Evolutionary conservation across 768 basidiomycete genomes (phyloP), one percentile per base, ranked within the genome.

Genomic region (Psilocybe cyanescens): DNA sequence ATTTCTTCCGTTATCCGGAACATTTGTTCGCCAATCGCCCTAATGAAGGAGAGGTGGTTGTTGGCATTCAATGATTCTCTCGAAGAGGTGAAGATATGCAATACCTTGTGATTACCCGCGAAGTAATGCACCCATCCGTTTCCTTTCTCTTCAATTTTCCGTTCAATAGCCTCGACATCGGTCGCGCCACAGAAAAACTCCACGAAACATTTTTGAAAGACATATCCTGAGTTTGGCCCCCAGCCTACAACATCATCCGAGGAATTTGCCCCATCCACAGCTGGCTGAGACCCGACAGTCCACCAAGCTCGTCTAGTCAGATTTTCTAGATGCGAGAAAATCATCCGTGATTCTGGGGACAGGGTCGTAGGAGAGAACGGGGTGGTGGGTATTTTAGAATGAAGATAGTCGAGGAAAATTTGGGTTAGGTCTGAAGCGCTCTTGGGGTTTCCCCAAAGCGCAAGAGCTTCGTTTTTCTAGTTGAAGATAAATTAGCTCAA

Each of bases 271-370:
- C 90, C 92, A 69, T 99, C 91, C 4, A 98, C 88, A 0, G 95
- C 92, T 19, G 97, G 97, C 71, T 99, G 97, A 9, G 95, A 97
- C 1, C 94, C 94, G 17, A 99, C 91, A 4, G 97, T 98, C 96
- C 97, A 99, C 88, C 94, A 91, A 28, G 92, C 90, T 59, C 81
- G 79, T 47, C 81, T 77, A 31, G 93, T 98, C 57, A 99, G 81
- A 47, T 79, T 80, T 67, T 92, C 84, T 29, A 99, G 83, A 60
- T 93, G 83, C 1, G 85, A 79, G 31, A 97, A 80, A 57, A 99
- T 98, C 54, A 86, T 83, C 33, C 79, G 73, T 0, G 97, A 95
- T 76, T 99, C 97, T 1, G 83, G 76, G 17, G 88, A 91, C 6
- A 99, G 81, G 1, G 95, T 88, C 1, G 83, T 83, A 9, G 89